These are phyloP conservation scores for Oidiodendron maius DNA, from an alignment of 495 filamentous ascomycete species.

Conservation along the genomic window DNA sequence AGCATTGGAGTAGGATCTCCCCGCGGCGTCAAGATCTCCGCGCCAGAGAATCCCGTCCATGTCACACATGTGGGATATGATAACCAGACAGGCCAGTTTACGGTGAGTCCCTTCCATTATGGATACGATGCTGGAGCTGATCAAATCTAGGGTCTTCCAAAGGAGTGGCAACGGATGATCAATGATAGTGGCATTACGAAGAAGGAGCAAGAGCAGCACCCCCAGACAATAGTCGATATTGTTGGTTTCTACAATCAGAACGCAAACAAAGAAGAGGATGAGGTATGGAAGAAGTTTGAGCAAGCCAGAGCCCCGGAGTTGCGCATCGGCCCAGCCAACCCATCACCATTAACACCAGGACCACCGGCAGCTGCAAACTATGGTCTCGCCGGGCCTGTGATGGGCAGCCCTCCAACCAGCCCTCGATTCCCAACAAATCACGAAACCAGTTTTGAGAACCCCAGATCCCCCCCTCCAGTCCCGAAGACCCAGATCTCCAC, in stretches of 20 bases:
- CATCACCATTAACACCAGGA: slow-evolving; percentile 34
- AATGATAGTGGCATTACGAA: slow-evolving; percentile 95
- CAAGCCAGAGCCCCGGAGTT: slow-evolving; percentile 64
- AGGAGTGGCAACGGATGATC: slow-evolving; percentile 95
- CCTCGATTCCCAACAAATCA: slow-evolving; percentile 89
- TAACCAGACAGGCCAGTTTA: slow-evolving; percentile 94
- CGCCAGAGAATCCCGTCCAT: slow-evolving; percentile 94
- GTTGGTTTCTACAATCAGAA: slow-evolving; percentile 96
- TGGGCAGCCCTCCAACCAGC: slow-evolving; percentile 81
- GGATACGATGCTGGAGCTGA: slow-evolving; percentile 7
- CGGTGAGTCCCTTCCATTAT: slow-evolving; percentile 51
- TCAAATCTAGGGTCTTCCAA: slow-evolving; percentile 72
- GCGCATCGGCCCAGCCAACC: slow-evolving; percentile 33
- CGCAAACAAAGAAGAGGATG: slow-evolving; percentile 70
- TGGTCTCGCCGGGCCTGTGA: slow-evolving; percentile 44
- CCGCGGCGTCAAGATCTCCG: slow-evolving; percentile 85
- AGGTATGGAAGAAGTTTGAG: slow-evolving; percentile 92
- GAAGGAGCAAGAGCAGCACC: slow-evolving; percentile 91
- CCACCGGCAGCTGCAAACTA: slow-evolving; percentile 39
- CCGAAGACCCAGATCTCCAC: slow-evolving; percentile 44
- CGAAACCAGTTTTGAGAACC: slow-evolving; percentile 95
- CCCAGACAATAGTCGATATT: slow-evolving; percentile 89
- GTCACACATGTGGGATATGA: slow-evolving; percentile 98
- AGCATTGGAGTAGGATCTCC: slow-evolving; percentile 87
- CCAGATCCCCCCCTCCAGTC: slow-evolving; percentile 85